Evolutionary conservation across 1,139 yeast species (phyloP).

Genomic region (Kluyveromyces sp.): DNA sequence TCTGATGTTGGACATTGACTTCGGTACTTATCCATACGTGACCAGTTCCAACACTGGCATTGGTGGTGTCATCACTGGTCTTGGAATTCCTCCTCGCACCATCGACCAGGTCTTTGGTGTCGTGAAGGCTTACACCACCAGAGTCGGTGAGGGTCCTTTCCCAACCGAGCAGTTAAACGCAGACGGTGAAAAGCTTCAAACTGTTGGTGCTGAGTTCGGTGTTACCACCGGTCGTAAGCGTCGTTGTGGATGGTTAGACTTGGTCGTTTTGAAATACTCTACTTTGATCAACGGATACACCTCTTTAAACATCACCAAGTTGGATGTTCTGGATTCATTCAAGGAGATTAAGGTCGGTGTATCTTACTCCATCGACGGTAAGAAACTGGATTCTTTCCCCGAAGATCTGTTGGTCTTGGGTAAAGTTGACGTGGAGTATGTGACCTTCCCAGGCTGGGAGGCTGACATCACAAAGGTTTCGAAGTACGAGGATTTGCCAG

Average conservation of each 20-base stretch:
- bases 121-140: slow-evolving; percentile 95
- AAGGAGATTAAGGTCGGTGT: slow-evolving; percentile 83
- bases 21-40: slow-evolving; percentile 97
- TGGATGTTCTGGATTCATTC: slow-evolving; percentile 88
- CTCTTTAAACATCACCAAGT: slow-evolving; percentile 84
- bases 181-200: slow-evolving; percentile 80
- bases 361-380: slow-evolving; percentile 71
- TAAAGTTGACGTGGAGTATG: slow-evolving; percentile 85
- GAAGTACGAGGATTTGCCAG: slow-evolving; percentile 73
- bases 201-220: slow-evolving; percentile 92
- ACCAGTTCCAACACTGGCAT: slow-evolving; percentile 94
- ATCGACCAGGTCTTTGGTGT: slow-evolving; percentile 86
- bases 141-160: slow-evolving; percentile 99
- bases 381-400: slow-evolving; percentile 74
- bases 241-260: slow-evolving; percentile 98
- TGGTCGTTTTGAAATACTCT: slow-evolving; percentile 89
- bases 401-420: slow-evolving; percentile 79
- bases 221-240: slow-evolving; percentile 99
- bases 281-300: slow-evolving; percentile 92
- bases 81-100: slow-evolving; percentile 85
- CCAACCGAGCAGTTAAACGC: slow-evolving; percentile 93
- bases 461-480: slow-evolving; percentile 68
- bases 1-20: slow-evolving; percentile 92
- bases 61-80: slow-evolving; percentile 97
- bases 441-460: slow-evolving; percentile 92